Percentiles rank a stretch among this genome's conserved stretches.
Conservation (phyloP, 352 stramenopile species). For the Elongisporangium undulatum region DNA sequence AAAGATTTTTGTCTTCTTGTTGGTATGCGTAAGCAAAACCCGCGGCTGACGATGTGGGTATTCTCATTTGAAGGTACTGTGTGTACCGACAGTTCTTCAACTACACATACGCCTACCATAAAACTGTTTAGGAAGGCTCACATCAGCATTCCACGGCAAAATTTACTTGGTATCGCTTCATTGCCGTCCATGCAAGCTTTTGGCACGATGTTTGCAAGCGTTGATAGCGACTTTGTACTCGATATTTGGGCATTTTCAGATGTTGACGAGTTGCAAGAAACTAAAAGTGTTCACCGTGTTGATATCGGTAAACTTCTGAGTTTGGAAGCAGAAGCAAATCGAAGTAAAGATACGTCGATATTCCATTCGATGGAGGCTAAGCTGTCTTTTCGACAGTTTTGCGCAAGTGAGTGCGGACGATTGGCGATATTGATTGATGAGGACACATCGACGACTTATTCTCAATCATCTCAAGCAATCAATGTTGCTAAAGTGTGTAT, state of each 20-base stretch:
- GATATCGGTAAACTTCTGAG: constrained; percentile 32
- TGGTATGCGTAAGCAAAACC: constrained; percentile 31
- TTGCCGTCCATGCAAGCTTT: constrained; percentile 45
- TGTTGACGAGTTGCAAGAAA: constrained; percentile 35
- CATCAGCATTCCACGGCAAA: constrained; percentile 23
- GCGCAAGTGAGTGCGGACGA: constrained; percentile 50
- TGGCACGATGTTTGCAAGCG: constrained; percentile 38
- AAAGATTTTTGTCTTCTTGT: constrained; percentile 66
- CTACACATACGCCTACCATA: constrained; percentile 10
- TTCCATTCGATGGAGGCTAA: constrained; percentile 34
- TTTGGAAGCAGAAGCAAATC: constrained; percentile 11
- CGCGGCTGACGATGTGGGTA: constrained; percentile 47
- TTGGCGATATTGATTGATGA: constrained; percentile 49
- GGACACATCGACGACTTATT: constrained; percentile 1
- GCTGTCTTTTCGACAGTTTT: constrained; percentile 44
- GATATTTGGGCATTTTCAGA: constrained; percentile 59
- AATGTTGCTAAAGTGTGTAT: constrained; percentile 38
- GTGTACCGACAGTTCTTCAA: not conserved
- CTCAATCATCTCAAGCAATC: not conserved
- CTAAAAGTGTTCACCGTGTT: constrained; percentile 34
- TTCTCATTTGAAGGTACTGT: constrained; percentile 35
- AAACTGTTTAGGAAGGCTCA: constrained; percentile 41
- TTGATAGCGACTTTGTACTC: constrained; percentile 32
- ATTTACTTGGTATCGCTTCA: constrained; percentile 27
- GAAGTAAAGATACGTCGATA: constrained; percentile 23